Conservation (phyloP, 129 eudicot genomes). For the Artemisia annua region DNA sequence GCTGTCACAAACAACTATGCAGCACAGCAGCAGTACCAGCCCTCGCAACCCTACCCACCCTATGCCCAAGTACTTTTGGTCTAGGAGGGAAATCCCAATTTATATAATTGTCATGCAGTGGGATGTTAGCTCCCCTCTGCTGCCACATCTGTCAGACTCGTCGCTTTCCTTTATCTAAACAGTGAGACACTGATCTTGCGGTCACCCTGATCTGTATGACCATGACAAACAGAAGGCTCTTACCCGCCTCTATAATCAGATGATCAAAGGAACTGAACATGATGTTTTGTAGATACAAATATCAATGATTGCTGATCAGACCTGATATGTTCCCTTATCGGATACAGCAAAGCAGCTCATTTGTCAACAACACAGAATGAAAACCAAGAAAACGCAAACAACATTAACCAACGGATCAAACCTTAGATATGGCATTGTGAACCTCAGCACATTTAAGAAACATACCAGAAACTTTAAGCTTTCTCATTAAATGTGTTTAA, state of each 20-base stretch:
- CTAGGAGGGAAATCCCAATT: slow-evolving; percentile 85
- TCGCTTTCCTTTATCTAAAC: slow-evolving; percentile 74
- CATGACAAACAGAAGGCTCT: slow-evolving; percentile 78
- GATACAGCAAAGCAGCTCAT: slow-evolving; percentile 74
- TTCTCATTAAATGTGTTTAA: too few relatives aligned
- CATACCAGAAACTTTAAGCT: too few relatives aligned
- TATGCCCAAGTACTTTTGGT: slow-evolving; percentile 85
- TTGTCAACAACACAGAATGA: slow-evolving; percentile 37
- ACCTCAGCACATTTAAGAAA: too few relatives aligned
- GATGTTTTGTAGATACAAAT: slow-evolving; percentile 84
- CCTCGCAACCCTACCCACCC: slow-evolving; percentile 94
- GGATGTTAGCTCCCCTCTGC: slow-evolving; percentile 98
- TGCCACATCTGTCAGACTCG: slow-evolving; percentile 92
- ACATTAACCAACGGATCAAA: too few relatives aligned
- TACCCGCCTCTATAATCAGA: slow-evolving; percentile 66
- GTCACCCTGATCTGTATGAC: slow-evolving; percentile 97
- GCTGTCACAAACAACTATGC: slow-evolving; percentile 82
- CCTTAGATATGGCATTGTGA: too few relatives aligned
- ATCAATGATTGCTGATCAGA: slow-evolving; percentile 67
- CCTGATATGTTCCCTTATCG: slow-evolving; percentile 68
- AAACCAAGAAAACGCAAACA: too few relatives aligned
- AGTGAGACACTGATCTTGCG: slow-evolving; percentile 66
- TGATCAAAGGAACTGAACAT: slow-evolving; percentile 72
- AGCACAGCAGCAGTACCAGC: slow-evolving; percentile 89
- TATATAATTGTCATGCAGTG: slow-evolving; percentile 80